These are phyloP conservation scores for Crithidia acanthocephali DNA, from an alignment of 208 protist genomes.

Conservation along the genomic window DNA sequence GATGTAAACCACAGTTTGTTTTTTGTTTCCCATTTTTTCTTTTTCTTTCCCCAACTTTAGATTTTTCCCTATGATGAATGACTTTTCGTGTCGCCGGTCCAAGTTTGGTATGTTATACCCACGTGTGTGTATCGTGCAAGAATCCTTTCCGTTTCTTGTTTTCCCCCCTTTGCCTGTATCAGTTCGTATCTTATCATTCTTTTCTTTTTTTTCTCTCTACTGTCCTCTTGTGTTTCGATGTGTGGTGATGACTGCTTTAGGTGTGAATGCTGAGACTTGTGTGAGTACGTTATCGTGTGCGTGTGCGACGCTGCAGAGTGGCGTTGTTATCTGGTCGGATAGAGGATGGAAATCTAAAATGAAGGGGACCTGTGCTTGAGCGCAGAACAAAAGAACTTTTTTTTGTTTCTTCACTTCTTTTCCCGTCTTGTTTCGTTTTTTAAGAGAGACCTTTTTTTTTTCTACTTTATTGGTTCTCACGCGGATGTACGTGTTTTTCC, in stretches of 20 bases:
- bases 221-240: conserved; percentile 4
- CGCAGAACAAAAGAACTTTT: neutral
- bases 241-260: neutral
- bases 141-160: neutral
- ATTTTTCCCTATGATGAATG: too few species aligned
- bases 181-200: neutral
- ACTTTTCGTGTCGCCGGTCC: neutral
- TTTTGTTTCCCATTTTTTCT: neutral
- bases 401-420: neutral
- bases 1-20: neutral
- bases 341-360: too few species aligned
- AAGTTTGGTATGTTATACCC: neutral
- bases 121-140: neutral
- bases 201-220: too few species aligned
- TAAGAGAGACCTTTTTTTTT: neutral
- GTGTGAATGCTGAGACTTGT: neutral
- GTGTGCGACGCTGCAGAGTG: too few species aligned
- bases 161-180: too few species aligned
- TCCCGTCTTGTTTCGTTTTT: neutral
- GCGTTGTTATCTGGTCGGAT: too few species aligned
- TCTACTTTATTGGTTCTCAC: too few species aligned
- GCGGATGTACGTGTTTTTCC: too few species aligned
- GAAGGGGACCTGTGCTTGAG: too few species aligned
- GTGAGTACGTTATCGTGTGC: too few species aligned
- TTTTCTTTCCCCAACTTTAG: conserved; percentile 2